Evolutionary conservation across 2,329 filamentous ascomycete species (phyloP).

Genomic region (Meredithiella fracta): DNA sequence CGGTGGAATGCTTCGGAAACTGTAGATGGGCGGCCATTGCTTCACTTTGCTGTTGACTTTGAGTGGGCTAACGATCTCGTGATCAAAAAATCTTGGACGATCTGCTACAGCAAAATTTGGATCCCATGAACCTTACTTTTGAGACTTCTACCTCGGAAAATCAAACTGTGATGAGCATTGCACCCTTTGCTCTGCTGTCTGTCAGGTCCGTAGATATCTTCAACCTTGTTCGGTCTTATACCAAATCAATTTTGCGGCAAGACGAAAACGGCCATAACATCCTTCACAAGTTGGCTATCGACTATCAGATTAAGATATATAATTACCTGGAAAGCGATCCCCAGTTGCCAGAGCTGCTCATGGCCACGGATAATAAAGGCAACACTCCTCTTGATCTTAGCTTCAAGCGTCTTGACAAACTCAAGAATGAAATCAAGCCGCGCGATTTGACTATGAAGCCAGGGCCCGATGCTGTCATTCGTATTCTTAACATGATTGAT

Average conservation of each 20-base stretch:
- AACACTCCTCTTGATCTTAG: constrained; percentile 3
- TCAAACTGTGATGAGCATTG: too few relatives aligned
- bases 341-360: background rate
- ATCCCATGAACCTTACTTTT: background rate
- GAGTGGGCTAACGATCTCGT: background rate
- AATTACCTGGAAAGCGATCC: background rate
- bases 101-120: background rate
- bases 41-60: background rate
- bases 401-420: background rate
- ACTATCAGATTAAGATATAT: background rate
- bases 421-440: background rate
- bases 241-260: background rate
- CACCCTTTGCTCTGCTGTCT: background rate
- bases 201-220: background rate
- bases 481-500: background rate
- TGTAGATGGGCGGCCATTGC: background rate
- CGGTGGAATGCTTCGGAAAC: background rate
- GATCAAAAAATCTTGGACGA: background rate
- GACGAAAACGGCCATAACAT: background rate
- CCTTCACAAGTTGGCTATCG: background rate
- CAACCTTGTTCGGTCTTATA: background rate
- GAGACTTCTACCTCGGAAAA: background rate
- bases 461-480: background rate
- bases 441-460: background rate
- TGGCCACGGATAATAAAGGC: background rate